Conservation (phyloP, 1,284 basidiomycete genomes). For the Butyriboletus appendiculatus region DNA sequence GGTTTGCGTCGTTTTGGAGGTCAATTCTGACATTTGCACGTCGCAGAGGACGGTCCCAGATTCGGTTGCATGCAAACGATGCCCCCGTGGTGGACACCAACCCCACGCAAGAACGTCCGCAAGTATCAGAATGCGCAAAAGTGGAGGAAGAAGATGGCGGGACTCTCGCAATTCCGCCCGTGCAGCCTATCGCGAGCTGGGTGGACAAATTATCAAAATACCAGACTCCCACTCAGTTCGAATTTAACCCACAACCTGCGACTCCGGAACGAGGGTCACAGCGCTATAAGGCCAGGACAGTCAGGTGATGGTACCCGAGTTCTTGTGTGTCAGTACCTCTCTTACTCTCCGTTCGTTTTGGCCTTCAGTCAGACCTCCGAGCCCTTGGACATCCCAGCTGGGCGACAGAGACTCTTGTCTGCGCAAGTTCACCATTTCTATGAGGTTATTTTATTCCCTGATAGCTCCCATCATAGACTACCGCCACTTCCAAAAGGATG, state of each 20-base stretch:
- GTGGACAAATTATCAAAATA: not conserved
- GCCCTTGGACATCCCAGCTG: constrained; percentile 7
- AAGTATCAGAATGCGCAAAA: not conserved
- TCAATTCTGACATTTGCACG: not conserved
- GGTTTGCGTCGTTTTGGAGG: constrained; percentile 6
- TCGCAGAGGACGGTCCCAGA: not conserved
- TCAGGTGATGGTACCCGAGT: not conserved
- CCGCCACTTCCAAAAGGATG: not conserved
- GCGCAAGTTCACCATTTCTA: constrained; percentile 1
- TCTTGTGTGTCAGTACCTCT: not conserved
- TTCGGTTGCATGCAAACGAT: constrained; percentile 2
- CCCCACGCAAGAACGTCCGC: not conserved
- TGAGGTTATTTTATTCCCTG: not conserved
- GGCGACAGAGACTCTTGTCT: constrained; percentile 14
- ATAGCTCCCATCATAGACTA: constrained; percentile 1
- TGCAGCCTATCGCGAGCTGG: not conserved
- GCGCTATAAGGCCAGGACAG: constrained; percentile 8
- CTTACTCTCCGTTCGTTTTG: not conserved
- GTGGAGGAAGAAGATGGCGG: not conserved
- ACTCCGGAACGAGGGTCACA: constrained; percentile 18
- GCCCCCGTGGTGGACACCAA: not conserved
- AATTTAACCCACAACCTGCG: constrained; percentile 1
- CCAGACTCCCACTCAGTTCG: not conserved
- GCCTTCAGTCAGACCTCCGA: not conserved
- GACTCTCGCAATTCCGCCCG: constrained; percentile 5